Evolutionary conservation across 441 rosid genomes (phyloP).

Genomic region (Macaranga tanarius): DNA sequence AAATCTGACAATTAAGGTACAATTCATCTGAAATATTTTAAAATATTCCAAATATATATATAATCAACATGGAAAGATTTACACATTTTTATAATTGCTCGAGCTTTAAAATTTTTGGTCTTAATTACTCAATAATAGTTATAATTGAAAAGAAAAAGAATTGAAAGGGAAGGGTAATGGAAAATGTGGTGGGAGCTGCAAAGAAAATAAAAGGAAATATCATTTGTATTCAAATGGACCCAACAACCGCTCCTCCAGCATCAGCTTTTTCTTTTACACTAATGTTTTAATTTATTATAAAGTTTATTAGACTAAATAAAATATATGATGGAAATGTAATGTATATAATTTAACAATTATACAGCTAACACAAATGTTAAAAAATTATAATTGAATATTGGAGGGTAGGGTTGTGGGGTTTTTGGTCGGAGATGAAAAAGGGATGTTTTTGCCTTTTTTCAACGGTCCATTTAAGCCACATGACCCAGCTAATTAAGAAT

Average conservation of each 20-base stretch:
- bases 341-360: not conserved
- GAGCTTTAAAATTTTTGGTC: too few species aligned
- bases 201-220: not conserved
- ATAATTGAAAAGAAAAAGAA: not conserved
- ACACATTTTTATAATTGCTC: too few species aligned
- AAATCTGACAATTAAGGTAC: too few species aligned
- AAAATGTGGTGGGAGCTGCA: not conserved
- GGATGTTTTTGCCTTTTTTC: slow-evolving; percentile 1
- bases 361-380: not conserved
- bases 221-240: slow-evolving; percentile 3
- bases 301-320: not conserved
- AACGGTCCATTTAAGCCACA: slow-evolving; percentile 1
- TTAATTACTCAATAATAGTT: too few species aligned
- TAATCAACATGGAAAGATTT: too few species aligned
- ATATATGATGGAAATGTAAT: too few species aligned
- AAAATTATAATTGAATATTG: not conserved
- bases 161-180: not conserved
- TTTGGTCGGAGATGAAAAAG: slow-evolving; percentile 12
- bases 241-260: slow-evolving; percentile 18
- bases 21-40: too few species aligned
- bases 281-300: not conserved
- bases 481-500: too few species aligned
- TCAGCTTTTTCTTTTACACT: not conserved
- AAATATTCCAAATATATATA: too few species aligned
- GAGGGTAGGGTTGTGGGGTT: not conserved